Evolutionary conservation across 2,329 filamentous ascomycete species (phyloP), one percentile per base, ranked within the genome.

Genomic region (Neonectria hederae): DNA sequence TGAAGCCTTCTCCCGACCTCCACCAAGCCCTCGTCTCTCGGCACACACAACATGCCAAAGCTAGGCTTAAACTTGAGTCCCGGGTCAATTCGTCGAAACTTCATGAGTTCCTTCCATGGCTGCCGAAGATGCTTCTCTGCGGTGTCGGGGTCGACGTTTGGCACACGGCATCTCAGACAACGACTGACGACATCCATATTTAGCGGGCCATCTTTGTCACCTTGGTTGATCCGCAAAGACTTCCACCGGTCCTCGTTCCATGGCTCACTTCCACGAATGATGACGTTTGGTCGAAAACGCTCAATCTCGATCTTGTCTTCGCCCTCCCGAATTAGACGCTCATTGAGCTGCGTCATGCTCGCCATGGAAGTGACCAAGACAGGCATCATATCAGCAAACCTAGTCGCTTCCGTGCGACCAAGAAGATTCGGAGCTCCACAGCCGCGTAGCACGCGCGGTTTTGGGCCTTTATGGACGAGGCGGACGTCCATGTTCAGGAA

Each of bases 231-330:
- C 10, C 83, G 79, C 0, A 90, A 77, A 3, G 82, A 81, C 76
- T 89, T 90, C 88, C 88, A 90, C 17, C 81, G 80, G 73, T 90
- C 88, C 72, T 90, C 89, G 40, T 82, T 81, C 88, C 88, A 90
- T 0, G 88, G 83, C 57, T 79, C 77, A 42, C 79, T 77, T 1
- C 88, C 88, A 14, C 79, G 78, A 46, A 90, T 82, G 22, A 90
- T 81, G 59, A 90, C 87, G 73, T 90, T 90, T 1, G 88, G 87
- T 19, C 89, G 78, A 74, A 90, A 90, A 2, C 88, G 83, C 73
- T 90, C 87, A 61, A 90, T 84, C 0, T 81, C 84, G 35, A 89
- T 82, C n/a, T 80, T 77, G 5, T 82, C 78, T 26, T 81, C 78
- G 1, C 81, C 80, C 24, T 71, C 74, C 28, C 69, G 66, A 32